These are phyloP conservation scores for Triangularia setosa DNA, from an alignment of 2,329 filamentous ascomycete species.

Conservation along the genomic window DNA sequence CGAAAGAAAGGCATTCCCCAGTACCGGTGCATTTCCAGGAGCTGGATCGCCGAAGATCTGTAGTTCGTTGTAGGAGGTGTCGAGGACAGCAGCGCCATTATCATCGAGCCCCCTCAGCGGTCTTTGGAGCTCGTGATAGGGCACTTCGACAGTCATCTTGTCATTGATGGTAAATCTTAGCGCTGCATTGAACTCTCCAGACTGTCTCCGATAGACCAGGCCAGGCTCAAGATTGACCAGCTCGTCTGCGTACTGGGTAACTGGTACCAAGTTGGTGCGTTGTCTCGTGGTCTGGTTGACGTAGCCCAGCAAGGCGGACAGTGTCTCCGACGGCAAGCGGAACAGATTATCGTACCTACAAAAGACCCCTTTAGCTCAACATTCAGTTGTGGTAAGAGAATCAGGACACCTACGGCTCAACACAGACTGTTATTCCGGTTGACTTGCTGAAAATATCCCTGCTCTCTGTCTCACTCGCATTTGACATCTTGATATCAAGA, in stretches of 20 bases:
- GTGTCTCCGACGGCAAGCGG: not conserved
- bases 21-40: conserved; percentile 8
- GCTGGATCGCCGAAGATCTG: conserved; percentile 13
- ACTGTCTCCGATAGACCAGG: not conserved
- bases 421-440: conserved; percentile 4
- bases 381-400: not conserved
- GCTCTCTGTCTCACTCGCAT: not conserved
- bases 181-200: not conserved
- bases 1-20: conserved; percentile 19
- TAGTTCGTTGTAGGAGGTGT: conserved; percentile 13
- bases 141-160: conserved; percentile 4
- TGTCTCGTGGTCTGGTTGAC: conserved; percentile 1
- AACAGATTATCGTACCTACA: conserved; percentile 20
- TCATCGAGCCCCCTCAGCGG: conserved; percentile 14
- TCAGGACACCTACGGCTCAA: conserved; percentile 13
- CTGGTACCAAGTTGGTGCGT: not conserved
- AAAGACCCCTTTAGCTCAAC: not conserved
- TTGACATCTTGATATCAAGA: not conserved
- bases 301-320: not conserved
- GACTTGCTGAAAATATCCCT: not conserved
- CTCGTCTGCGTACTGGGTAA: not conserved
- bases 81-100: not conserved
- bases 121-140: conserved; percentile 11
- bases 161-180: conserved; percentile 1
- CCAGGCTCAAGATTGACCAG: conserved; percentile 12